Evolutionary conservation across 2,329 filamentous ascomycete species (phyloP).

Genomic region (Graphium sp.): DNA sequence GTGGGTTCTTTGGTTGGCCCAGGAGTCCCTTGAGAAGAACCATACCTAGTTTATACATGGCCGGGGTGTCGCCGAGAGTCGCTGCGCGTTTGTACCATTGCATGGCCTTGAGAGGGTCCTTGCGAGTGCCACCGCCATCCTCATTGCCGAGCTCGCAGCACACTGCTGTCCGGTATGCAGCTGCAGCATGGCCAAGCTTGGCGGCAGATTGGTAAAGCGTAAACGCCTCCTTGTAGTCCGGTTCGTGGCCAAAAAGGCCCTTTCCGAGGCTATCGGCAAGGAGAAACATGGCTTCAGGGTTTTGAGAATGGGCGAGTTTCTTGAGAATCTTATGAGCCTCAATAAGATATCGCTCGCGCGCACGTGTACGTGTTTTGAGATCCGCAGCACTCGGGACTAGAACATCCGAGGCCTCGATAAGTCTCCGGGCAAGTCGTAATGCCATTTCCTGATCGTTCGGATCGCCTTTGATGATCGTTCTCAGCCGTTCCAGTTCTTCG

Average conservation of each 20-base stretch:
- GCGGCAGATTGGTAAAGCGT: constrained; percentile 85
- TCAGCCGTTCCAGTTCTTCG: constrained; percentile 61
- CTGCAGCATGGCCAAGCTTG: constrained; percentile 70
- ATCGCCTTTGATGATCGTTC: constrained; percentile 51
- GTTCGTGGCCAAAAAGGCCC: constrained; percentile 60
- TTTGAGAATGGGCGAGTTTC: constrained; percentile 59
- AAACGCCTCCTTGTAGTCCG: constrained; percentile 85
- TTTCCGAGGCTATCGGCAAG: constrained; percentile 79
- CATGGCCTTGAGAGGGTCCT: constrained; percentile 83
- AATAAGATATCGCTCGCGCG: constrained; percentile 65
- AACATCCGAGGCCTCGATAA: constrained; percentile 70
- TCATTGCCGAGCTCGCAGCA: constrained; percentile 95
- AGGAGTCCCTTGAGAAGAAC: constrained; percentile 84
- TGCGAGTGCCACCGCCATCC: constrained; percentile 81
- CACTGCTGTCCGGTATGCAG: constrained; percentile 86
- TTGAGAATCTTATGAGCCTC: constrained; percentile 87
- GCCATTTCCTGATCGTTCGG: constrained; percentile 56
- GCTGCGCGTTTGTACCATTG: constrained; percentile 97
- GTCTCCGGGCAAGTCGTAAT: constrained; percentile 60
- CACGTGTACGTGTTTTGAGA: constrained; percentile 55
- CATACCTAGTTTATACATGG: constrained; percentile 98
- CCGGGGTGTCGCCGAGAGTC: constrained; percentile 73
- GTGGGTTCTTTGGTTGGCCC: constrained; percentile 67
- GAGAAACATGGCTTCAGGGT: constrained; percentile 83
- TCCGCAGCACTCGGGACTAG: constrained; percentile 50